Evolutionary conservation across 495 filamentous ascomycete species (phyloP), one percentile per base, ranked within the genome.

Genomic region (Podospora pseudocomata): DNA sequence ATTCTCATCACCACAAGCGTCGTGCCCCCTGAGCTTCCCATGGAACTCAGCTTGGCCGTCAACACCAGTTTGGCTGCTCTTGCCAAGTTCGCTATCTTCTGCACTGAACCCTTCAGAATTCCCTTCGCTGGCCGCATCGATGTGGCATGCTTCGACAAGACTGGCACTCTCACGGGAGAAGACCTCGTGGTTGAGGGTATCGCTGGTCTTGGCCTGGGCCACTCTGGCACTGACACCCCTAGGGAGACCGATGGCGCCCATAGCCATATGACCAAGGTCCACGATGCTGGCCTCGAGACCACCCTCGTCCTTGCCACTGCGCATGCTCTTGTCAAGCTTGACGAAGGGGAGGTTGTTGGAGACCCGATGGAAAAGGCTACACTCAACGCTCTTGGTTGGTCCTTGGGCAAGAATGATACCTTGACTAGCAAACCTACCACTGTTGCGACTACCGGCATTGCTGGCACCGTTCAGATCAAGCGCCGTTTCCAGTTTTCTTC

Each of bases 321-420:
- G 11, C 95, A 99, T 76, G 95, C 95, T 19, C 82, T 99, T 44
- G 95, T 99, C 27, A 96, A 92, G 72, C 82, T 99, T 5, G 95
- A 99, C 71, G 95, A 99, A 76, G 96, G 95, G 20, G 95, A 99
- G 18, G 88, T 98, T 68, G 96, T 98, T 60, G 95, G 95, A 69
- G 95, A 99, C 76, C 95, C 95, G 18, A 99, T 99, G 95, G 95
- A 99, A 74, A 97, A 97, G 78, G 95, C 95, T 54, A 97, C 95
- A 13, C 82, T 99, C 20, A 82, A 83, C 13, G 91, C 93, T 66
- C 87, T 99, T 61, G 93, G 94, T 49, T 99, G 95, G 95, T 87
- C 86, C 56, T 83, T 99, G 30, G 93, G 94, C 34, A 90, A 88
- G 67, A 94, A 95, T 67, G 96, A 98, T 73, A 91, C 83, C 49